These are phyloP conservation scores for Pyrrhoderma lamaoense DNA, from an alignment of 1,284 basidiomycete species.

Conservation along the genomic window DNA sequence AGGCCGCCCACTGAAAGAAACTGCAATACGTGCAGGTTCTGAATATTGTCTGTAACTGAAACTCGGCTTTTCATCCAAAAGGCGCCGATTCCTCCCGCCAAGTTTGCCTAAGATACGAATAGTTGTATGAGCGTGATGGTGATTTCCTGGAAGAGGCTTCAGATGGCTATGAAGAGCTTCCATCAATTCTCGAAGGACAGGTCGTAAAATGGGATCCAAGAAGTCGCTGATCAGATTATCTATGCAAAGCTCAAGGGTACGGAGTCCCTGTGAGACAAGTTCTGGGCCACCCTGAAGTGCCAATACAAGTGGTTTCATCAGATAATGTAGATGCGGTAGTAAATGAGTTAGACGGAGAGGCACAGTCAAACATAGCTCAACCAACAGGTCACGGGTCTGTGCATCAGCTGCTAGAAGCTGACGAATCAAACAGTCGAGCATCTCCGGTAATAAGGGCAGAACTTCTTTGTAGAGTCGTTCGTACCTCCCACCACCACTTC, in stretches of 20 bases:
- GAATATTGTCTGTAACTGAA: conserved; percentile 68
- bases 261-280: conserved; percentile 90
- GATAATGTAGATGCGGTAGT: conserved; percentile 89
- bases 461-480: conserved; percentile 97
- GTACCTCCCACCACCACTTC: conserved; percentile 89
- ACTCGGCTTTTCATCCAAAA: conserved; percentile 77
- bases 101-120: conserved; percentile 97
- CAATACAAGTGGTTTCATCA: conserved; percentile 95
- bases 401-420: conserved; percentile 82
- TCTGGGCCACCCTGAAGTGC: conserved; percentile 86
- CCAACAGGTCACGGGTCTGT: conserved; percentile 81
- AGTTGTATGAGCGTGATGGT: conserved; percentile 90
- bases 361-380: conserved; percentile 96
- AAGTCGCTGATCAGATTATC: conserved; percentile 99
- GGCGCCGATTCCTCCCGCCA: conserved; percentile 88
- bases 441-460: conserved; percentile 90
- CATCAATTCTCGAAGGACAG: conserved; percentile 92
- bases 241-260: conserved; percentile 98
- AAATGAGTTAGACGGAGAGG: conserved; percentile 94
- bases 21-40: conserved; percentile 58
- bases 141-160: conserved; percentile 85
- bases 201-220: conserved; percentile 92
- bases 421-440: conserved; percentile 92
- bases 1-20: conserved; percentile 71
- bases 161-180: conserved; percentile 87